Conservation (phyloP, 2,329 filamentous ascomycete genomes). For the Xylaria digitata region DNA sequence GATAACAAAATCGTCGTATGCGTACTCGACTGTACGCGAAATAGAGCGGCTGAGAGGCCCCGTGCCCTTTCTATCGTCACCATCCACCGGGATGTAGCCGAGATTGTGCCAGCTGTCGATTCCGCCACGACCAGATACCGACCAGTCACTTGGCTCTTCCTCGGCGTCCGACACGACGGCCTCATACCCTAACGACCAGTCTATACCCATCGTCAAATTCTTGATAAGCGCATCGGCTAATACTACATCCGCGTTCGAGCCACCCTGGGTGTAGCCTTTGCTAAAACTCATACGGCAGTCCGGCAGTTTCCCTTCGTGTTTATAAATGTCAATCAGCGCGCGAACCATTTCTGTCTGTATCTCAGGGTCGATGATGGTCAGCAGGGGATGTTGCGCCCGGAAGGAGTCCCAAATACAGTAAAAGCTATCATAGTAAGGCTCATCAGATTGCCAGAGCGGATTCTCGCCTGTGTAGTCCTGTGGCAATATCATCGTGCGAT, state of each 20-base stretch:
- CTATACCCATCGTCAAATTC: constrained; percentile 70
- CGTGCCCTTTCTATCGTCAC: constrained; percentile 70
- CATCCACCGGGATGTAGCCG: constrained; percentile 77
- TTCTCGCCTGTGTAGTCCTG: constrained; percentile 84
- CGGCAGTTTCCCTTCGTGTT: constrained; percentile 71
- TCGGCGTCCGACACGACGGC: constrained; percentile 80
- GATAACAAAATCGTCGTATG: constrained; percentile 81
- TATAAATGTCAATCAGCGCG: constrained; percentile 78
- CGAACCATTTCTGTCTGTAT: constrained; percentile 77
- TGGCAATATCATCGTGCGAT: constrained; percentile 75
- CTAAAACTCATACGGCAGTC: constrained; percentile 83
- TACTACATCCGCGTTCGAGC: constrained; percentile 79
- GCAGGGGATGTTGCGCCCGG: constrained; percentile 75
- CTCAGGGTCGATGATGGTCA: constrained; percentile 76
- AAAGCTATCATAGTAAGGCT: constrained; percentile 79
- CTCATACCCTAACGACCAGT: constrained; percentile 77
- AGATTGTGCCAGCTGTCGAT: constrained; percentile 76
- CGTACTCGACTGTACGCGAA: constrained; percentile 81
- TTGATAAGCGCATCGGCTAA: constrained; percentile 78
- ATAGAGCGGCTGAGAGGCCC: constrained; percentile 76
- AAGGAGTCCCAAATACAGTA: constrained; percentile 81
- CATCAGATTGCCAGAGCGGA: constrained; percentile 72
- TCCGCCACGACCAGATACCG: constrained; percentile 75
- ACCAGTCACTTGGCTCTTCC: constrained; percentile 73
- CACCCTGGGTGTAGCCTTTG: constrained; percentile 81